Percentiles rank a stretch among this genome's conserved stretches.
Conservation (phyloP, 371 early-diverging fungal species). For the Synchytrium microbalum region DNA sequence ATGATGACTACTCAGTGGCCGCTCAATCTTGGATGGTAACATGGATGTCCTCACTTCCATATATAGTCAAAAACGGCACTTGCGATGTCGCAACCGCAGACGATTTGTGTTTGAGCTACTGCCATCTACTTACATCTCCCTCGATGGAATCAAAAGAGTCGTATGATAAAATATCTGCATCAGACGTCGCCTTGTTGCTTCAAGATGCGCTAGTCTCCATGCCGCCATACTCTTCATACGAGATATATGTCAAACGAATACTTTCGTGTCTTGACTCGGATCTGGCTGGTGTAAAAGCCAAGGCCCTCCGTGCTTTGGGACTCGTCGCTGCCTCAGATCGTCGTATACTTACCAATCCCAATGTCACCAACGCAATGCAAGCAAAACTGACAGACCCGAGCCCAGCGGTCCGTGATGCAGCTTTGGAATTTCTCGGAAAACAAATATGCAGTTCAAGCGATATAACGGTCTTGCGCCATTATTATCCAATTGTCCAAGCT, state of each 20-base stretch:
- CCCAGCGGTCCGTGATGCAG: constrained; percentile 82
- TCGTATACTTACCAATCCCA: background rate
- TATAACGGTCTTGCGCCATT: constrained; percentile 28
- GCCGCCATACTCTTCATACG: background rate
- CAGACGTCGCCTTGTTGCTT: too few species aligned
- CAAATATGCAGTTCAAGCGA: constrained; percentile 55
- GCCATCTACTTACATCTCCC: too few species aligned
- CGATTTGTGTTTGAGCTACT: too few species aligned
- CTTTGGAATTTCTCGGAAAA: constrained; percentile 77
- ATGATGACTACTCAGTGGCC: background rate
- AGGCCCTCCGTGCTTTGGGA: background rate
- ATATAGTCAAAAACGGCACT: too few species aligned
- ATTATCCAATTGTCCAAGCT: constrained; percentile 65
- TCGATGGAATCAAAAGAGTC: too few species aligned
- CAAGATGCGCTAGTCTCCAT: too few species aligned
- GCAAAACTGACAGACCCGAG: constrained; percentile 73
- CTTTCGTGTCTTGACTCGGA: background rate
- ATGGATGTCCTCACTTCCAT: too few species aligned
- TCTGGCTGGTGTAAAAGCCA: background rate
- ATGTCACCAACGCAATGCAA: constrained; percentile 38
- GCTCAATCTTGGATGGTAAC: background rate
- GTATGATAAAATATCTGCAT: too few species aligned
- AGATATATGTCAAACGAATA: background rate
- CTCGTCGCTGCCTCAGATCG: background rate
- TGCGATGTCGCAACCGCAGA: too few species aligned